These are phyloP conservation scores for Suhomyces prunicola DNA, from an alignment of 805 yeast genomes.

Conservation along the genomic window DNA sequence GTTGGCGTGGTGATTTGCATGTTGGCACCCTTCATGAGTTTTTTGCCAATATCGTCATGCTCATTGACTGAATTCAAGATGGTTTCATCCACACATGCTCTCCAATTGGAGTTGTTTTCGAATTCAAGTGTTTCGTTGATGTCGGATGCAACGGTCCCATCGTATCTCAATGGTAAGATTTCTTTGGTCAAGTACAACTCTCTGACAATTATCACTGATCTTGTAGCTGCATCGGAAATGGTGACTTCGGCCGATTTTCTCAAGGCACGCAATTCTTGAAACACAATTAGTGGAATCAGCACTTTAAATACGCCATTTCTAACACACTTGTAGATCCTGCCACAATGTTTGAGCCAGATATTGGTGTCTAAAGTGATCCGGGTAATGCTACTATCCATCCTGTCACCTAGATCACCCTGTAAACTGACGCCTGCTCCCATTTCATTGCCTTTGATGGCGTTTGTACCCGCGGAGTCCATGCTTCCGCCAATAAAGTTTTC, in stretches of 20 bases:
- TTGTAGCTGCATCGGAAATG: constrained; percentile 74
- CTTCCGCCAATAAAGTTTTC: constrained; percentile 15
- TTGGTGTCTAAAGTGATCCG: constrained; percentile 71
- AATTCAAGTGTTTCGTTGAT: constrained; percentile 72
- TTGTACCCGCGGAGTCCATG: constrained; percentile 4
- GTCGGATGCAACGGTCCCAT: constrained; percentile 65
- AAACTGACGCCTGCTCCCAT: background rate
- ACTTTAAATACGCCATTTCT: constrained; percentile 56
- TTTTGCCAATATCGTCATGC: constrained; percentile 39
- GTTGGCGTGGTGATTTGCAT: constrained; percentile 17
- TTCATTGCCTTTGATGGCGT: constrained; percentile 6
- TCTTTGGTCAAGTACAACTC: constrained; percentile 58
- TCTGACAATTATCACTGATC: constrained; percentile 72
- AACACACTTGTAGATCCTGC: constrained; percentile 67
- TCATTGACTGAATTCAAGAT: constrained; percentile 50
- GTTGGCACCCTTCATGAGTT: constrained; percentile 40
- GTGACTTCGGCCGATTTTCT: constrained; percentile 69
- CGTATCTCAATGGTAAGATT: constrained; percentile 60
- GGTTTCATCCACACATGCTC: constrained; percentile 68
- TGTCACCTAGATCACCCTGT: constrained; percentile 53
- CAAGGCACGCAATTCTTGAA: constrained; percentile 71
- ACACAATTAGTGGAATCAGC: constrained; percentile 70
- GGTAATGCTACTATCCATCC: constrained; percentile 56
- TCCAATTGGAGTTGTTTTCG: constrained; percentile 70
- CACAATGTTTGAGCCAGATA: constrained; percentile 79